Evolutionary conservation across 768 basidiomycete species (phyloP).

Genomic region (Mycena indigotica): DNA sequence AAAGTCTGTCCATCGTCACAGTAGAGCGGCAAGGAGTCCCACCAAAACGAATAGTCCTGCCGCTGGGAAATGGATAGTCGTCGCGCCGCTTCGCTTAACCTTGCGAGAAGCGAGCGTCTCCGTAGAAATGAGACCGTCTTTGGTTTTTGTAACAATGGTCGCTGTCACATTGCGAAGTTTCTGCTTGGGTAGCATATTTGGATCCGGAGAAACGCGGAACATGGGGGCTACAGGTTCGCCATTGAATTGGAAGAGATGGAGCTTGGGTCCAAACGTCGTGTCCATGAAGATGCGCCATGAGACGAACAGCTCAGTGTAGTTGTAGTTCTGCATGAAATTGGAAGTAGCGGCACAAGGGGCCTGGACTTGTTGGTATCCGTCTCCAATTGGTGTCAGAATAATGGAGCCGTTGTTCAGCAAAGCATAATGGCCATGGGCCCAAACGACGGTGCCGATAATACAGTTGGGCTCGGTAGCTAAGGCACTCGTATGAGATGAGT

Average conservation of each 20-base stretch:
- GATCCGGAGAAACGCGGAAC: slow-evolving; percentile 66
- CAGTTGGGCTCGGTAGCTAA: slow-evolving; percentile 83
- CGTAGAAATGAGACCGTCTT: slow-evolving; percentile 28
- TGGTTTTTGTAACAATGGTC: slow-evolving; percentile 22
- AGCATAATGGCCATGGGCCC: slow-evolving; percentile 83
- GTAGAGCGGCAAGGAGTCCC: slow-evolving; percentile 13
- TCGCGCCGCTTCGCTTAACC: slow-evolving; percentile 17
- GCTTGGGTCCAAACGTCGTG: slow-evolving; percentile 56
- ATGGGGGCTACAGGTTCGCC: slow-evolving; percentile 74
- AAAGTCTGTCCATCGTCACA: slow-evolving; percentile 5
- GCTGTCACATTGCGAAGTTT: slow-evolving; percentile 57
- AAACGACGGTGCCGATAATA: slow-evolving; percentile 85
- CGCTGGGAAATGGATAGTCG: slow-evolving; percentile 11
- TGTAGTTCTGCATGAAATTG: slow-evolving; percentile 85
- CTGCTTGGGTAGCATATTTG: slow-evolving; percentile 85
- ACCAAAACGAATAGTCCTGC: slow-evolving; percentile 11
- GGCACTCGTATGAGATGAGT: background rate
- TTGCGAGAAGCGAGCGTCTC: slow-evolving; percentile 11
- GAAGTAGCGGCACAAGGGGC: slow-evolving; percentile 88
- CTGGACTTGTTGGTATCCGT: slow-evolving; percentile 95
- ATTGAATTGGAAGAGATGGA: slow-evolving; percentile 80
- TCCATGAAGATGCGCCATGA: slow-evolving; percentile 79
- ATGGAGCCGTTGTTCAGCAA: slow-evolving; percentile 81
- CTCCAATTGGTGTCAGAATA: slow-evolving; percentile 68
- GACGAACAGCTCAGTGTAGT: slow-evolving; percentile 65